Base-by-base conservation (phyloP, 768 basidiomycete species). In the Tricholoma matsutake region DNA sequence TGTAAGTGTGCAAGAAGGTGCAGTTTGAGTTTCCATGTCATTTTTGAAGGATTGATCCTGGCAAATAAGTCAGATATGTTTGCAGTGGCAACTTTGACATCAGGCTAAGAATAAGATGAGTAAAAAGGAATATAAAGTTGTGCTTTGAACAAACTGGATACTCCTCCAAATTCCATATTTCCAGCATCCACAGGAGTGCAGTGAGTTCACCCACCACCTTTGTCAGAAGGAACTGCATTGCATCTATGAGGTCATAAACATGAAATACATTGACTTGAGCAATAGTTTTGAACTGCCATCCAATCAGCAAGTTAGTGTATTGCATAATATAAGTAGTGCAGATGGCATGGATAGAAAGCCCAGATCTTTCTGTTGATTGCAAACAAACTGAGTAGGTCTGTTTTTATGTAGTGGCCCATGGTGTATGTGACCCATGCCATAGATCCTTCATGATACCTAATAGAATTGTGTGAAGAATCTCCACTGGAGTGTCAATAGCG, bases 381-480 rank as follows among this genome's bases (percentile, higher is more conserved):
- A 79, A 65, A 0, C 74, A 72, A 3, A 81, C n/a, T n/a, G n/a
- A n/a, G n/a, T n/a, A n/a, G n/a, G n/a, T n/a, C n/a, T n/a, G n/a
- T n/a, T n/a, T n/a, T n/a, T n/a, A n/a, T n/a, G n/a, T n/a, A n/a
- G n/a, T n/a, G n/a, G n/a, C n/a, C n/a, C n/a, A n/a, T n/a, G n/a
- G n/a, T n/a, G n/a, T n/a, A n/a, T n/a, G n/a, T n/a, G n/a, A n/a
- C n/a, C n/a, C n/a, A n/a, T n/a, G n/a, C n/a, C n/a, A n/a, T n/a
- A n/a, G n/a, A n/a, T n/a, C n/a, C n/a, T n/a, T n/a, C n/a, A n/a
- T n/a, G n/a, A n/a, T n/a, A n/a, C n/a, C n/a, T n/a, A n/a, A 72
- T 1, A 81, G 68, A 31, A 78, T 69, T 1, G 78, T 79, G 59
- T 83, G 81, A 1, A 83, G 73, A 6, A 81, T 67, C 67, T 82